These are phyloP conservation scores for Macrolepiota albuminosa DNA, from an alignment of 768 basidiomycete species.

Conservation along the genomic window DNA sequence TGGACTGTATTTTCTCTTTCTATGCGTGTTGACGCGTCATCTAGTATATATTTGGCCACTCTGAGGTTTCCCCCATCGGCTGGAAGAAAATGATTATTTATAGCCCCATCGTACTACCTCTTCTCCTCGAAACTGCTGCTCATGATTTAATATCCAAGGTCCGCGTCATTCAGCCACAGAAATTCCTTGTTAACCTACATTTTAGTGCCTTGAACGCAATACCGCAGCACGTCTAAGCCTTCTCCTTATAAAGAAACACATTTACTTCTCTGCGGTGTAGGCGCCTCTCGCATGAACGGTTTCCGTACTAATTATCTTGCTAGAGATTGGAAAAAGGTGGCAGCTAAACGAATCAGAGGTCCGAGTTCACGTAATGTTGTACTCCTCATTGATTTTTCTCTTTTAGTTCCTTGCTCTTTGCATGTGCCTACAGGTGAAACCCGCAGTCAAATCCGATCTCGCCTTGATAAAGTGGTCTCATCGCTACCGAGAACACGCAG, in stretches of 20 bases:
- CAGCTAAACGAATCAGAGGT: constrained; percentile 25
- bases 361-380: constrained; percentile 3
- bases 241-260: constrained; percentile 38
- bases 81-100: constrained; percentile 31
- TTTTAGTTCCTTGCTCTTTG: constrained; percentile 4
- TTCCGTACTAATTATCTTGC: constrained; percentile 4
- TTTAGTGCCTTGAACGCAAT: constrained; percentile 54
- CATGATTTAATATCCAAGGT: constrained; percentile 45
- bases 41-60: constrained; percentile 5
- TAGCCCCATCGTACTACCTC: constrained; percentile 23
- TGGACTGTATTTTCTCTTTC: not conserved
- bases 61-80: constrained; percentile 18
- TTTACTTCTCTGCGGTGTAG: constrained; percentile 46
- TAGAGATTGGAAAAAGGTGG: constrained; percentile 39
- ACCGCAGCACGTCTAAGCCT: constrained; percentile 40
- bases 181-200: not conserved
- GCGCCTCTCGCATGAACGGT: constrained; percentile 17
- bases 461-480: not conserved
- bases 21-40: not conserved
- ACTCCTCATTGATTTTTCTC: not conserved
- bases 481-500: not conserved
- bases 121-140: constrained; percentile 26
- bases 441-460: not conserved
- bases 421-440: not conserved
- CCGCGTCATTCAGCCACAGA: not conserved